Evolutionary conservation across 192 early-diverging fungal species (phyloP), one percentile per base, ranked within the genome.

Genomic region (Umbelopsis sp.): DNA sequence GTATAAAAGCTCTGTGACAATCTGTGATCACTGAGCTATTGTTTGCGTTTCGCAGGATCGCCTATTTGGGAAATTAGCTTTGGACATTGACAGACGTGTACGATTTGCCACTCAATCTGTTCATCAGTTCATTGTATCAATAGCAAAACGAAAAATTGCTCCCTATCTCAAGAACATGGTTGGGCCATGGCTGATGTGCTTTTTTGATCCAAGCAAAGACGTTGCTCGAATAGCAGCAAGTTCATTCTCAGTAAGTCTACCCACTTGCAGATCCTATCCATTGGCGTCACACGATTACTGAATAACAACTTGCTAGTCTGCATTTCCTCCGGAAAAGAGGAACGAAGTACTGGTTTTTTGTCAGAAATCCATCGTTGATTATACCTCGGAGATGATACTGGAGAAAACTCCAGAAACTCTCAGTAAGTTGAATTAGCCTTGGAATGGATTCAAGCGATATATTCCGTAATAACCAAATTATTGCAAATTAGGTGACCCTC

Each of bases 51-150:
- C n/a, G 31, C 81, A 92, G 92, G 77, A 89, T 43, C 82, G 81
- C 45, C 59, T 92, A 7, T 96, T 87, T 74, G 82, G 77, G 65
- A 88, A 87, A 53, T 68, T 93, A 14, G 80, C 83, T 9, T 77
- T 91, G 10, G 97, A 99, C 75, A 84, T 89, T 14, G 95, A 98
- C 77, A 86, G 94, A n/a, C 83, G 93, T 14, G 91, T 97, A 22
- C 86, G 97, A 21, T 85, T 91, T 43, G 77, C 81, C 22, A 87
- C 91, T 14, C 82, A 84, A n/a, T 74, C 72, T 49, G 85, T 90
- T n/a, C 93, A 98, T 71, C 67, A 83, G 25, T 74, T 82, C 4
- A 69, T 99, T 14, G 88, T 92, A 2, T 76, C 73, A n/a, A 85
- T 88, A 66, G 76, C 84, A 10, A 86, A 89, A 52, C 95, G 93